Evolutionary conservation across 805 yeast genomes (phyloP).

Genomic region (Kodamaea neixiangensis): DNA sequence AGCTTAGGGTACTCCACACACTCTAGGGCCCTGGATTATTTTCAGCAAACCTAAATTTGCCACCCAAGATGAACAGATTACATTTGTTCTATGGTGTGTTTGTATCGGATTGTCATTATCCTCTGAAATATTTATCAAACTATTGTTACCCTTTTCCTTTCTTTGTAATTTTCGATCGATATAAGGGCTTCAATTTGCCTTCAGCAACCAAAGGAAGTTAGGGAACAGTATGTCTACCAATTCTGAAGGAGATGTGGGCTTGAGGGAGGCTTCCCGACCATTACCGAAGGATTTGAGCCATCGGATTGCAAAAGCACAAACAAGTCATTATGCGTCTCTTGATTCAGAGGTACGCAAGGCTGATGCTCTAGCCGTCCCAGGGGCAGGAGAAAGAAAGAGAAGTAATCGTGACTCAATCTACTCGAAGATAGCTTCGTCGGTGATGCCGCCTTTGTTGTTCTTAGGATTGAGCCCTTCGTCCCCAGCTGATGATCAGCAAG

Average conservation of each 20-base stretch:
- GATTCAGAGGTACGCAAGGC: not conserved
- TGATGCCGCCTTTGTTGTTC: constrained; percentile 9
- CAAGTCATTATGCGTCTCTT: not conserved
- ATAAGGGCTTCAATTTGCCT: not conserved
- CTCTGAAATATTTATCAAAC: not conserved
- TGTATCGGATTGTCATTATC: not conserved
- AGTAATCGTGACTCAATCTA: constrained; percentile 2
- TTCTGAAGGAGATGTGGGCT: not conserved
- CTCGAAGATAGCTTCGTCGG: constrained; percentile 9
- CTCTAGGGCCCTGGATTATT: not conserved
- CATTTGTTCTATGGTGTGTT: no score
- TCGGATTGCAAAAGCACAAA: not conserved
- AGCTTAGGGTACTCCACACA: not conserved
- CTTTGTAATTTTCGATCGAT: not conserved
- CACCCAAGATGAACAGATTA: not conserved
- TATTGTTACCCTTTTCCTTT: not conserved
- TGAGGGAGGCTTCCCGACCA: not conserved
- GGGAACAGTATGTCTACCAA: not conserved
- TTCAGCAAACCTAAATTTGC: not conserved
- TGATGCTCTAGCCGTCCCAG: not conserved
- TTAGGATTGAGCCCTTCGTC: constrained; percentile 3
- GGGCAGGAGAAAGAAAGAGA: not conserved
- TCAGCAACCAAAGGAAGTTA: not conserved
- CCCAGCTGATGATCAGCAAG: not conserved
- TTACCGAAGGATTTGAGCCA: not conserved